Percentiles rank a stretch among this genome's conserved stretches.
Evolutionary conservation across 306 rosid genomes (phyloP).

Genomic region (Nissolia schottii): DNA sequence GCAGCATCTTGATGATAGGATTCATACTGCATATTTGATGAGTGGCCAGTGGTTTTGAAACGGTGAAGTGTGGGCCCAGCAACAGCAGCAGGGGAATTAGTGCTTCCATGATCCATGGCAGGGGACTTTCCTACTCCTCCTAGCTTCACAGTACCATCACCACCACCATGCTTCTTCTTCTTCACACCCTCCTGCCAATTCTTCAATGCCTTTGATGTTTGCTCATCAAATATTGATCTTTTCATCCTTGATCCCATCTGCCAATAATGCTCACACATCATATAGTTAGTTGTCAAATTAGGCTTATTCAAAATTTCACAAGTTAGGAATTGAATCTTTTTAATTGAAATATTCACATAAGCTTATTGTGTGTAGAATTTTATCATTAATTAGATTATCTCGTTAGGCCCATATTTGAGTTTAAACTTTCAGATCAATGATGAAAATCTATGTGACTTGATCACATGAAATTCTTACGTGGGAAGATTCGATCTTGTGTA

Average conservation of each 20-base stretch:
- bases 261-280: neutral
- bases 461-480: too few relatives aligned
- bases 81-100: conserved; percentile 37
- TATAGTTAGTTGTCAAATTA: neutral
- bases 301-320: neutral
- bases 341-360: too few relatives aligned
- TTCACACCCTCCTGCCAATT: conserved; percentile 75
- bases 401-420: too few relatives aligned
- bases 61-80: conserved; percentile 51
- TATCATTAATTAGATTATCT: too few relatives aligned
- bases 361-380: too few relatives aligned
- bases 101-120: conserved; percentile 45
- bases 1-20: conserved; percentile 54
- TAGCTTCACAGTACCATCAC: conserved; percentile 3
- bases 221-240: conserved; percentile 74
- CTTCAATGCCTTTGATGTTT: conserved; percentile 74
- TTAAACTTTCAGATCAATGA: too few relatives aligned
- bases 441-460: too few relatives aligned
- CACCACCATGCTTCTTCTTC: conserved; percentile 49
- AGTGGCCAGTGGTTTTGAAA: conserved; percentile 70
- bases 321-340: too few relatives aligned
- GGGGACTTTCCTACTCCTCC: conserved; percentile 45
- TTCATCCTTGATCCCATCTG: conserved; percentile 94
- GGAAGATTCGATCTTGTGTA: too few relatives aligned
- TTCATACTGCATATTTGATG: conserved; percentile 31